phyloP scores from a whole-genome alignment of 2,329 filamentous ascomycete genomes.

The Paecilomyces fulvus region DNA sequence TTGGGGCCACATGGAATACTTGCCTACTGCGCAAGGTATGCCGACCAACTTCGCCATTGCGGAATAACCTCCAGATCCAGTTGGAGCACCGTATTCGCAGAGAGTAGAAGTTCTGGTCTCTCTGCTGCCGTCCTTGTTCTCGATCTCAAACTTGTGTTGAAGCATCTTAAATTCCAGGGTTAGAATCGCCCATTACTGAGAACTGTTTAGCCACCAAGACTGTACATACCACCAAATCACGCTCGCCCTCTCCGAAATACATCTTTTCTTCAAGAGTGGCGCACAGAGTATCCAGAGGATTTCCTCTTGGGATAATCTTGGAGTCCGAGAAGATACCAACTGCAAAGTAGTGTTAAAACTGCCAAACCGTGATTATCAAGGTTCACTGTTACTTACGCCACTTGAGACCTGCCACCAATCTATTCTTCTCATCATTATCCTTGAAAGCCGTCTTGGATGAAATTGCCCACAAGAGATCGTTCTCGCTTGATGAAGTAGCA shows the following conservation, averaged over 20 bases:
- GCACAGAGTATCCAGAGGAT: constrained; percentile 84
- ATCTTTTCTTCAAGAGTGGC: constrained; percentile 86
- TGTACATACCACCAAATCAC: constrained; percentile 56
- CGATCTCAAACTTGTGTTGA: constrained; percentile 47
- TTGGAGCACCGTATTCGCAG: constrained; percentile 9
- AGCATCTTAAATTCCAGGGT: constrained; percentile 36
- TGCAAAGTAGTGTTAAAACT: neutral
- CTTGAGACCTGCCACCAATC: constrained; percentile 61
- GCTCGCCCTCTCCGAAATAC: constrained; percentile 73
- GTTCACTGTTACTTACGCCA: constrained; percentile 41
- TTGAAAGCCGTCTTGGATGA: constrained; percentile 66
- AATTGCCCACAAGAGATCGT: constrained; percentile 66
- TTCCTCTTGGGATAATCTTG: constrained; percentile 62
- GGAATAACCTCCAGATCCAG: constrained; percentile 6
- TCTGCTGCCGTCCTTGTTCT: constrained; percentile 7
- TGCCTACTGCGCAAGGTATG: constrained; percentile 38
- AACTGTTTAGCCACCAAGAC: neutral
- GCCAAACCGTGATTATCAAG: neutral
- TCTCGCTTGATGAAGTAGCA: constrained; percentile 55
- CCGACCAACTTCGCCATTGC: constrained; percentile 11
- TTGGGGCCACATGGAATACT: neutral
- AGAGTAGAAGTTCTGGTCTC: constrained; percentile 10
- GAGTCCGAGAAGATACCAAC: constrained; percentile 58
- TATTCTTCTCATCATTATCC: constrained; percentile 58
- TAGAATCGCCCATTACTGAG: neutral